Evolutionary conservation across 805 yeast genomes (phyloP).

Genomic region (Zygosaccharomyces bailii): DNA sequence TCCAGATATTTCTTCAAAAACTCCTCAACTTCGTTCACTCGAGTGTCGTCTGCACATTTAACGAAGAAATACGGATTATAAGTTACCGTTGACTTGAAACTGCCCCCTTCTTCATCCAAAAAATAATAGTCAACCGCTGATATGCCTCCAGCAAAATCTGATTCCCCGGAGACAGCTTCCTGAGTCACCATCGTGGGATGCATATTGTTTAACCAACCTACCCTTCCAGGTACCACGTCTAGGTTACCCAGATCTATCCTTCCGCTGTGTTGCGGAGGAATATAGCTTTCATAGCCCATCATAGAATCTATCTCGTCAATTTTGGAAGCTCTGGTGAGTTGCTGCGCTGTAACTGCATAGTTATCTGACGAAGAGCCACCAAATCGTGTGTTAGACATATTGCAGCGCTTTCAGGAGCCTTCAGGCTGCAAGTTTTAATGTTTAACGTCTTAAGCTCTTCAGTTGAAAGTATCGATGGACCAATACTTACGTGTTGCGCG

Average conservation of each 20-base stretch:
- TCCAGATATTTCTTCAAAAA: conserved; percentile 68
- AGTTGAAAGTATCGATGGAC: conserved; percentile 1
- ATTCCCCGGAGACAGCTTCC: conserved; percentile 31
- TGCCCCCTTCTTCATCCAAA: conserved; percentile 93
- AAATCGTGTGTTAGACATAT: conserved; percentile 1
- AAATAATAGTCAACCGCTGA: conserved; percentile 95
- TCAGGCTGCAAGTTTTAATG: conserved; percentile 27
- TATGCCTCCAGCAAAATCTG: conserved; percentile 43
- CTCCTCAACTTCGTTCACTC: conserved; percentile 75
- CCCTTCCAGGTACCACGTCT: conserved; percentile 28
- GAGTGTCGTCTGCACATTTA: conserved; percentile 46
- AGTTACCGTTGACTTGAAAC: conserved; percentile 78
- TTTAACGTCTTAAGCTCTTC: background rate
- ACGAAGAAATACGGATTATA: conserved; percentile 86
- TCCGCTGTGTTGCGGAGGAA: conserved; percentile 52
- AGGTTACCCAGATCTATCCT: conserved; percentile 15
- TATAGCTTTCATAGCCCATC: conserved; percentile 89
- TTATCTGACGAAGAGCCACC: conserved; percentile 18
- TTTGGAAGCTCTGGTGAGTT: conserved; percentile 51
- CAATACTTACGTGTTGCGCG: conserved; percentile 7
- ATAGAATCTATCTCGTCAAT: conserved; percentile 67
- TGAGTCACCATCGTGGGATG: conserved; percentile 75
- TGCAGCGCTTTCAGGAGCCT: conserved; percentile 39
- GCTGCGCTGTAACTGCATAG: conserved; percentile 34
- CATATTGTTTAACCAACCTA: conserved; percentile 93